Evolutionary conservation across 768 basidiomycete species (phyloP).

Genomic region (Trametes meyenii): DNA sequence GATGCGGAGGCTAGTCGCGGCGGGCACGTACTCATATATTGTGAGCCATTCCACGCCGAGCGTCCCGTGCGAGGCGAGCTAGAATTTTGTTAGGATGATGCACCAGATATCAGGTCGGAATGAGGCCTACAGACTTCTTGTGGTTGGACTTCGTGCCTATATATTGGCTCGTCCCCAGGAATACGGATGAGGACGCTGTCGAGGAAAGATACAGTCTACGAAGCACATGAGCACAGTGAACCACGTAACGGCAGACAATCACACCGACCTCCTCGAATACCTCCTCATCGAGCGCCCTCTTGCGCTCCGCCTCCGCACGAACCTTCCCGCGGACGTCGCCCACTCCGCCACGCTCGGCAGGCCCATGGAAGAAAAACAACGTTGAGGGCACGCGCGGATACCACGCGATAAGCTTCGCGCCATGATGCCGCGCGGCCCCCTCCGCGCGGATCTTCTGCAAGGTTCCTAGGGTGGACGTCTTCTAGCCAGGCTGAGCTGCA

Average conservation of each 20-base stretch:
- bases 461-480: constrained; percentile 6
- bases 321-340: constrained; percentile 6
- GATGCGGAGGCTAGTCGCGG: too few species aligned
- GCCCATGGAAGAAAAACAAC: constrained; percentile 17
- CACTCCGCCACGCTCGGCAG: constrained; percentile 8
- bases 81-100: neutral
- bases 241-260: neutral
- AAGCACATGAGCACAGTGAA: neutral
- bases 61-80: constrained; percentile 9
- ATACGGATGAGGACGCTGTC: constrained; percentile 10
- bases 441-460: neutral
- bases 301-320: constrained; percentile 2
- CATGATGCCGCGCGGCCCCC: too few species aligned
- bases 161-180: constrained; percentile 13
- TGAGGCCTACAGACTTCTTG: constrained; percentile 2
- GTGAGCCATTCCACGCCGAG: constrained; percentile 16
- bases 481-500: neutral
- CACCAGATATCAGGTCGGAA: too few species aligned
- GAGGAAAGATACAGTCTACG: constrained; percentile 5
- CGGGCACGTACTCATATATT: constrained; percentile 14
- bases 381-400: constrained; percentile 4
- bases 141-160: constrained; percentile 13
- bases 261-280: constrained; percentile 11
- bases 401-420: constrained; percentile 7
- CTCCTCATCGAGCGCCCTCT: neutral